Percentiles rank a stretch among this genome's conserved stretches.
Evolutionary conservation across 2,329 filamentous ascomycete species (phyloP).

Genomic region (Pseudogymnoascus sp.): DNA sequence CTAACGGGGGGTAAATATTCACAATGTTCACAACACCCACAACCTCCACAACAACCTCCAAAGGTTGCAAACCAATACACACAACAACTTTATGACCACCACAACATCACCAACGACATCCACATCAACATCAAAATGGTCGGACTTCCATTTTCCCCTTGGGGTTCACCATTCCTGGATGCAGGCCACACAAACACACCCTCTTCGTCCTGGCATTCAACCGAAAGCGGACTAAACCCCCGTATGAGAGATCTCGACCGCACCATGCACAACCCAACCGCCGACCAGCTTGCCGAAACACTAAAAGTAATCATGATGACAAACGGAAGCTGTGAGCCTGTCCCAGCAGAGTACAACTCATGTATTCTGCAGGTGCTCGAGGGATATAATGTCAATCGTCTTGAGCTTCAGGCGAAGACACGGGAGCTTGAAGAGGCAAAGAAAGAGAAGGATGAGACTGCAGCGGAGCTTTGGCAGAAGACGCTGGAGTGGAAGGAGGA

Average conservation of each 20-base stretch:
- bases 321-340: slow-evolving; percentile 18
- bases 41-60: background rate
- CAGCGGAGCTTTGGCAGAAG: slow-evolving; percentile 14
- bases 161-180: slow-evolving; percentile 9
- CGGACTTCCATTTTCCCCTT: background rate
- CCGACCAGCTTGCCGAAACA: slow-evolving; percentile 26
- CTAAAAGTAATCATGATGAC: slow-evolving; percentile 29
- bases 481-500: slow-evolving; percentile 24
- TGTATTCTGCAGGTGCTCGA: slow-evolving; percentile 28
- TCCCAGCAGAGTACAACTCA: slow-evolving; percentile 27
- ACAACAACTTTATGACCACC: background rate
- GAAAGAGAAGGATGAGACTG: slow-evolving; percentile 20
- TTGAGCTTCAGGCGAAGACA: slow-evolving; percentile 19
- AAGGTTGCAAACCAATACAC: background rate
- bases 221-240: slow-evolving; percentile 16
- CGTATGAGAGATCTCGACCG: slow-evolving; percentile 21
- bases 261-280: slow-evolving; percentile 26
- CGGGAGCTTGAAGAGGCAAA: slow-evolving; percentile 22
- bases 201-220: background rate
- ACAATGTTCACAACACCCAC: background rate
- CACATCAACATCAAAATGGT: background rate
- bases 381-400: slow-evolving; percentile 22
- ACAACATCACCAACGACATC: background rate
- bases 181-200: slow-evolving; percentile 10
- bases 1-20: background rate